phyloP scores from a whole-genome alignment of 306 rosid species.

The Trifolium pratense region DNA sequence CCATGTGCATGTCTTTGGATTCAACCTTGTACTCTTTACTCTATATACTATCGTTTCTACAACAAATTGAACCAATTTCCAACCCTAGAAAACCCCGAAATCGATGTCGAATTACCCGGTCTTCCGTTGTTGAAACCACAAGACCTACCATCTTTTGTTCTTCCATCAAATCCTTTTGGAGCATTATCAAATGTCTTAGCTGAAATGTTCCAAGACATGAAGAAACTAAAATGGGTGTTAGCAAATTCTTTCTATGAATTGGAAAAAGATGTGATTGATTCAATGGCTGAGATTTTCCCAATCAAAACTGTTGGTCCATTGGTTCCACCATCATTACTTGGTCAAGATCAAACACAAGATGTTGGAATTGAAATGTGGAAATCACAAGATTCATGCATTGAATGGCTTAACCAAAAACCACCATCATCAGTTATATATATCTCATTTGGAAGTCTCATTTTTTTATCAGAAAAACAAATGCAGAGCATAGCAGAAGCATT shows the following conservation, averaged over 20 bases:
- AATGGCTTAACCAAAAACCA: slow-evolving; percentile 49
- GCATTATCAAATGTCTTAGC: not conserved
- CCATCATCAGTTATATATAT: slow-evolving; percentile 54
- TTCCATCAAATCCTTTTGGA: slow-evolving; percentile 44
- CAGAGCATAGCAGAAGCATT: slow-evolving; percentile 53
- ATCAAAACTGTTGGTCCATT: slow-evolving; percentile 52
- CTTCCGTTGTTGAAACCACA: slow-evolving; percentile 42
- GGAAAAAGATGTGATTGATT: slow-evolving; percentile 52
- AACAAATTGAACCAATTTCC: slow-evolving; percentile 45
- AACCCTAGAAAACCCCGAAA: slow-evolving; percentile 25
- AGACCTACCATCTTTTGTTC: slow-evolving; percentile 61
- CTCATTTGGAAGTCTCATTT: slow-evolving; percentile 53
- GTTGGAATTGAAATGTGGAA: slow-evolving; percentile 54
- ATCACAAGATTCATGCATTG: slow-evolving; percentile 52
- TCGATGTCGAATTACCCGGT: slow-evolving; percentile 46
- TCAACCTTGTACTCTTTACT: slow-evolving; percentile 57
- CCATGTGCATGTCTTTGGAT: slow-evolving; percentile 66
- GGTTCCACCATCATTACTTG: slow-evolving; percentile 48
- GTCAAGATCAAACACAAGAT: slow-evolving; percentile 39
- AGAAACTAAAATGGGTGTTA: slow-evolving; percentile 53
- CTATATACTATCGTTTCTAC: slow-evolving; percentile 54
- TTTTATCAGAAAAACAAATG: slow-evolving; percentile 33
- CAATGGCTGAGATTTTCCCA: slow-evolving; percentile 45
- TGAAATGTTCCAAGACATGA: slow-evolving; percentile 40
- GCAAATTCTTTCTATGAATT: slow-evolving; percentile 53